Percentiles rank a stretch among this genome's conserved stretches.
Evolutionary conservation across 139 green algal species (phyloP).

Genomic region (Dunaliella sp.): DNA sequence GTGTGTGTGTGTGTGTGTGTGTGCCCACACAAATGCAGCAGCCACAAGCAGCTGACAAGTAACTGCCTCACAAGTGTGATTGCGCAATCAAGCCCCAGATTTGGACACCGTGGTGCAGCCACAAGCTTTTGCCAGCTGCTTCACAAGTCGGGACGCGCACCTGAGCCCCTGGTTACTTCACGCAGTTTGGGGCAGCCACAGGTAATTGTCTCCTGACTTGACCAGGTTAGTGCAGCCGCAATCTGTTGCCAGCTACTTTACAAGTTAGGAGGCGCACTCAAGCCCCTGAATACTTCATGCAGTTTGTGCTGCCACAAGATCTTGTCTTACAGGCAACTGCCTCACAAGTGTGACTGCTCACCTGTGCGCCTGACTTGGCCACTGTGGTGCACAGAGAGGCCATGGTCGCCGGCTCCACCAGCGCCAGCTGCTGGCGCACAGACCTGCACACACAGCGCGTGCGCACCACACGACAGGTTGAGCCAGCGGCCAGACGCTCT

Average conservation of each 20-base stretch:
- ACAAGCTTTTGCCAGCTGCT: neutral
- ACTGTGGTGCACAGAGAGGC: neutral
- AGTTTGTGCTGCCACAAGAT: neutral
- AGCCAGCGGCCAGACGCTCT: no score
- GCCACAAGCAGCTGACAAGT: no score
- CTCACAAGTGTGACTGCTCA: no score
- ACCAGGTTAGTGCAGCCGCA: neutral
- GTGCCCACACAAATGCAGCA: no score
- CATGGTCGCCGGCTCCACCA: neutral
- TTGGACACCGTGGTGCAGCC: neutral
- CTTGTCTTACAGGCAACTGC: neutral
- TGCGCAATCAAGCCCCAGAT: neutral
- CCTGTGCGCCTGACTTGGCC: neutral
- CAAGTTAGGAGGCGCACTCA: neutral
- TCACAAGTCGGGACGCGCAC: neutral
- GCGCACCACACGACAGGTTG: no score
- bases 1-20: no score
- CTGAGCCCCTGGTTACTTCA: no score
- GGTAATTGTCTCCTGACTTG: neutral
- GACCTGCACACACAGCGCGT: slow-evolving; percentile 3
- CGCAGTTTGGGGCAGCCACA: no score
- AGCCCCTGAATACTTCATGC: no score
- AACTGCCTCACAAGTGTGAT: neutral
- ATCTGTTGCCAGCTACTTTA: neutral
- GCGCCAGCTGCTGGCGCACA: neutral